A percentile compares a stretch with the other conserved stretches of the same genome.
These are phyloP conservation scores for Glebionis coronaria DNA, from an alignment of 129 eudicot genomes.

Conservation along the genomic window DNA sequence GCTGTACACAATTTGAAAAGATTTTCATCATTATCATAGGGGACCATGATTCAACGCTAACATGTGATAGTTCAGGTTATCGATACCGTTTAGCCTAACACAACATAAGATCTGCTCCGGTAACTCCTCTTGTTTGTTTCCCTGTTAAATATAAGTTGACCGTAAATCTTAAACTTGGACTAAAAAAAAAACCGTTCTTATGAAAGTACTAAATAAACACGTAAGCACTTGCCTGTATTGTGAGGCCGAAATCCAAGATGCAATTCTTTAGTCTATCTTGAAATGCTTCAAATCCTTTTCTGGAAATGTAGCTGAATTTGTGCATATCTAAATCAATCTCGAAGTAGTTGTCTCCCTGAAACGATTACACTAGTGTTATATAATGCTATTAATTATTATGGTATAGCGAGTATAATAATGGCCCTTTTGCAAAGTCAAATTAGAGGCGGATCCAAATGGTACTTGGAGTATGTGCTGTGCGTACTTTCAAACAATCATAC, in stretches of 20 bases:
- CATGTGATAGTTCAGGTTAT: slow-evolving; percentile 65
- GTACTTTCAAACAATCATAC: background rate
- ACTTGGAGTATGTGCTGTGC: background rate
- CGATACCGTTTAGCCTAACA: slow-evolving; percentile 64
- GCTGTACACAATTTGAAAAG: slow-evolving; percentile 24
- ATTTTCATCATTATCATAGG: slow-evolving; percentile 32
- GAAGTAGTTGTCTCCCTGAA: slow-evolving; percentile 82
- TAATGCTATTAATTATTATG: background rate
- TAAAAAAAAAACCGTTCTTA: background rate
- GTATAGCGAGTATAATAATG: slow-evolving; percentile 1
- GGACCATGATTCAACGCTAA: slow-evolving; percentile 44
- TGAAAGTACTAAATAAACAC: background rate
- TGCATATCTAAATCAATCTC: slow-evolving; percentile 95
- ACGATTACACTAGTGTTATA: background rate
- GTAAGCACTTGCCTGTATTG: slow-evolving; percentile 58
- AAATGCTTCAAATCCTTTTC: slow-evolving; percentile 87
- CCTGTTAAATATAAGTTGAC: slow-evolving; percentile 32
- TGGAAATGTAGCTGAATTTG: slow-evolving; percentile 86
- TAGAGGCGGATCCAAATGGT: slow-evolving; percentile 4
- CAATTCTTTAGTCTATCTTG: slow-evolving; percentile 66
- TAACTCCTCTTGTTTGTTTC: slow-evolving; percentile 84
- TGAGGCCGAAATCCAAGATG: slow-evolving; percentile 81
- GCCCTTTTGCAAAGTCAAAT: background rate
- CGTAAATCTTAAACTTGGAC: background rate
- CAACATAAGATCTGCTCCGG: slow-evolving; percentile 90